Base-by-base conservation (phyloP, 495 filamentous ascomycete species). In the Podospora pseudocomata region DNA sequence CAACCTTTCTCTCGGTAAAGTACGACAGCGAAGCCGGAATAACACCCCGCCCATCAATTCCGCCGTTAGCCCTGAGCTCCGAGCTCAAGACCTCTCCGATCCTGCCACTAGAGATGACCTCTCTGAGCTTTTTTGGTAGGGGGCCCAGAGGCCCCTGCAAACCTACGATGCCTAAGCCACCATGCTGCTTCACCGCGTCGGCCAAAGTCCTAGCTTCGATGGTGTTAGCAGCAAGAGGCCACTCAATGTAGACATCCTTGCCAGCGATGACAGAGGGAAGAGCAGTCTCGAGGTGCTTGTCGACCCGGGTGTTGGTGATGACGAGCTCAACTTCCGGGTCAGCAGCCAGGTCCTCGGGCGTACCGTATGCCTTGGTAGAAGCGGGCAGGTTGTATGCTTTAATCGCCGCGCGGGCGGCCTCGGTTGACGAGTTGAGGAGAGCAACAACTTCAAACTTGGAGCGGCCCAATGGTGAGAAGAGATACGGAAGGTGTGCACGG, bases 171-270 rank as follows among this genome's bases (percentile, higher is more conserved):
- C 79, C 85, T 65, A 78, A 79, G 0, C 80, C 79, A 0, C 80
- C 76, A 2, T 72, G 73, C 62, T 75, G 60, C 26, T 74, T 71
- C 1, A 79, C 82, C 3, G 81, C 65, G 1, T 68, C 58, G 0
- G 80, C 78, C 67, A 90, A 65, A 55, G 85, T 81, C 60, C 79
- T 65, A 0, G 80, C 81, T 13, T 78, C 72, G 23, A 67, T 55
- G 27, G 72, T 68, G 60, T 80, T 71, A 30, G 79, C 68, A 0
- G 78, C 80, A 0, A 86, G 74, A 15, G 84, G 84, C 88, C 88
- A 90, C 72, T 90, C 88, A 27, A 85, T 79, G 65, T 78, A 89
- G 15, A 85, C 83, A 39, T 79, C 75, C 71, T 89, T 89, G n/a
- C 86, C 85, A 0, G 85, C 85, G 19, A 74, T 65, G 9, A 91